A percentile compares a stretch with the other conserved stretches of the same genome.
Conservation (phyloP, 73 alveolate species). For the Paramecium tetraurelia region DNA sequence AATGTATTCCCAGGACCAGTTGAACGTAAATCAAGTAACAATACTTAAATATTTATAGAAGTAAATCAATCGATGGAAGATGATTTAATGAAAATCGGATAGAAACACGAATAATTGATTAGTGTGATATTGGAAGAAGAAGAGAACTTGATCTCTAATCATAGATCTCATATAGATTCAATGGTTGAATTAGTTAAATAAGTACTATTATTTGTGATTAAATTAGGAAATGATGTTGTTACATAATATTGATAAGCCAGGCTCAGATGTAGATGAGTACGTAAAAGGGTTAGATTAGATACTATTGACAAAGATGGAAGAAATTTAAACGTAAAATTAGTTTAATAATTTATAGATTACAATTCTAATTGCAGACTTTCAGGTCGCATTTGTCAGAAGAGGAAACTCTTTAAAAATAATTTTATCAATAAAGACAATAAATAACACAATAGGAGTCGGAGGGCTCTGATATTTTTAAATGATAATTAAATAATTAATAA, state of each 20-base stretch:
- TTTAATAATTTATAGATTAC: neutral
- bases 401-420: slow-evolving; percentile 50
- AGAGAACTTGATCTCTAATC: slow-evolving; percentile 94
- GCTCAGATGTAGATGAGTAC: slow-evolving; percentile 97
- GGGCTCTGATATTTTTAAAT: slow-evolving; percentile 85
- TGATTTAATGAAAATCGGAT: slow-evolving; percentile 58
- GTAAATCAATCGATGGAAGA: slow-evolving; percentile 45
- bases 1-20: neutral
- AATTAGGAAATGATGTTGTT: slow-evolving; percentile 89
- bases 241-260: slow-evolving; percentile 98
- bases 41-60: neutral
- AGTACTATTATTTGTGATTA: neutral
- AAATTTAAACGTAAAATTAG: slow-evolving; percentile 56
- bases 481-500: slow-evolving; percentile 65
- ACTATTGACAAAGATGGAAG: slow-evolving; percentile 78
- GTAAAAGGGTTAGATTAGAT: slow-evolving; percentile 89
- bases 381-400: slow-evolving; percentile 49
- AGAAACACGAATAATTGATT: slow-evolving; percentile 94
- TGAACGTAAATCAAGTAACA: neutral
- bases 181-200: slow-evolving; percentile 95
- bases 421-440: slow-evolving; percentile 60
- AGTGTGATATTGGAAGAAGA: slow-evolving; percentile 96
- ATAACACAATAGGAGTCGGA: slow-evolving; percentile 69
- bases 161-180: slow-evolving; percentile 95
- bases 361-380: slow-evolving; percentile 29